A percentile compares a stretch with the other conserved stretches of the same genome.
Conservation (phyloP, 306 rosid genomes). For the Phaseolus lunatus region DNA sequence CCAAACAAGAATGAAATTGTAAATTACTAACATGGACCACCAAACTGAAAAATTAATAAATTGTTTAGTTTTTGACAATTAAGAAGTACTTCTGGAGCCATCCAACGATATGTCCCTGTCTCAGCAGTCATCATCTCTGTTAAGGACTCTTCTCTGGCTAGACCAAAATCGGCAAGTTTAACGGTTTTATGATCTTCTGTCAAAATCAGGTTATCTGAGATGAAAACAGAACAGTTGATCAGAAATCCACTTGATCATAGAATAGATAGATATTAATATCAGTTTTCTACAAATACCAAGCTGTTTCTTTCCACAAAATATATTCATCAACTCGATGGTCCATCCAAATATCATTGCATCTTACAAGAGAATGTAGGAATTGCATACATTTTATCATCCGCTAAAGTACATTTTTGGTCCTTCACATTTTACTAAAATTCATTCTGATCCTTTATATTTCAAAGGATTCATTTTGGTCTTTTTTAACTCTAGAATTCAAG, state of each 20-base stretch:
- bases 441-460: too few relatives aligned
- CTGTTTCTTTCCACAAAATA: neutral
- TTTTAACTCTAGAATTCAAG: too few relatives aligned
- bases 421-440: too few relatives aligned
- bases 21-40: constrained; percentile 24
- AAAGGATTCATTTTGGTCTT: too few relatives aligned
- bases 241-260: constrained; percentile 26
- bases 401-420: too few relatives aligned
- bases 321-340: neutral
- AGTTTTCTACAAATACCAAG: neutral
- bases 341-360: neutral
- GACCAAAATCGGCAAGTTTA: constrained; percentile 87
- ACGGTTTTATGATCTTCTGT: constrained; percentile 80
- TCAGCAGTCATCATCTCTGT: constrained; percentile 98
- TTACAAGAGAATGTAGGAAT: neutral
- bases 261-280: neutral
- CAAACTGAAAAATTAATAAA: constrained; percentile 7
- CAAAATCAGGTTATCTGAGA: constrained; percentile 79
- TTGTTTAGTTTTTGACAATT: constrained; percentile 9
- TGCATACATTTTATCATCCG: too few relatives aligned
- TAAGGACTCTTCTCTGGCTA: constrained; percentile 92
- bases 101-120: constrained; percentile 96
- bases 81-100: constrained; percentile 88
- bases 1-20: constrained; percentile 37
- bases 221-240: constrained; percentile 33